Conservation (phyloP, 306 rosid genomes). For the Nissolia schottii region DNA sequence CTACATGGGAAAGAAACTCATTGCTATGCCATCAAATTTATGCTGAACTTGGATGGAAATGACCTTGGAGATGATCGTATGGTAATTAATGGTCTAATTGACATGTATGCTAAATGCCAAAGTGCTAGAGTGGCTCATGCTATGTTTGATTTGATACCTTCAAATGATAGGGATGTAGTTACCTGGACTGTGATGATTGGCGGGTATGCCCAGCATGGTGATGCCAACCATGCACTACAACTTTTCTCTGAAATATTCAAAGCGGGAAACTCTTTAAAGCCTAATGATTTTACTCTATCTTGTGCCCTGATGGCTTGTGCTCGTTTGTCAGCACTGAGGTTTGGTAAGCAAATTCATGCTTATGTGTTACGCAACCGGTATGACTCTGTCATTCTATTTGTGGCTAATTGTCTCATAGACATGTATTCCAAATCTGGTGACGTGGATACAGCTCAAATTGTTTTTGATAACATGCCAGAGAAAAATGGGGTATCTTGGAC, state of each 20-base stretch:
- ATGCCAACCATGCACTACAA: slow-evolving; percentile 69
- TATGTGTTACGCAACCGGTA: slow-evolving; percentile 49
- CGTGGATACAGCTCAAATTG: slow-evolving; percentile 56
- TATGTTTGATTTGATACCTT: slow-evolving; percentile 55
- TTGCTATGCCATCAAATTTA: slow-evolving; percentile 58
- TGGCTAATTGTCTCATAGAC: slow-evolving; percentile 76
- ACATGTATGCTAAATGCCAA: slow-evolving; percentile 84
- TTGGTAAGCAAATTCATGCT: slow-evolving; percentile 68
- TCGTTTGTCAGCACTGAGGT: slow-evolving; percentile 62
- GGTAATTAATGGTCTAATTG: slow-evolving; percentile 80
- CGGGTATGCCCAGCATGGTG: slow-evolving; percentile 87
- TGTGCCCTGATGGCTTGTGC: slow-evolving; percentile 91
- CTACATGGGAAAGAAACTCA: slow-evolving; percentile 71
- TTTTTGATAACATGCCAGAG: slow-evolving; percentile 54
- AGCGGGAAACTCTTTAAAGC: slow-evolving; percentile 39
- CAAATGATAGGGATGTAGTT: slow-evolving; percentile 58
- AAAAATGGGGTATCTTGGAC: slow-evolving; percentile 84
- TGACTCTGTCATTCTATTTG: slow-evolving; percentile 46
- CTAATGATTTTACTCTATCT: slow-evolving; percentile 78
- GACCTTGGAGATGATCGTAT: slow-evolving; percentile 47
- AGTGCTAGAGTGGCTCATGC: slow-evolving; percentile 39
- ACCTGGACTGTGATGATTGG: slow-evolving; percentile 92
- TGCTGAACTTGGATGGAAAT: slow-evolving; percentile 37
- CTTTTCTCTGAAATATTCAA: slow-evolving; percentile 68
- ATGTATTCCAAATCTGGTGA: slow-evolving; percentile 92